Conservation (phyloP, 257 asterid genomes). For the Solanum microdontum region DNA sequence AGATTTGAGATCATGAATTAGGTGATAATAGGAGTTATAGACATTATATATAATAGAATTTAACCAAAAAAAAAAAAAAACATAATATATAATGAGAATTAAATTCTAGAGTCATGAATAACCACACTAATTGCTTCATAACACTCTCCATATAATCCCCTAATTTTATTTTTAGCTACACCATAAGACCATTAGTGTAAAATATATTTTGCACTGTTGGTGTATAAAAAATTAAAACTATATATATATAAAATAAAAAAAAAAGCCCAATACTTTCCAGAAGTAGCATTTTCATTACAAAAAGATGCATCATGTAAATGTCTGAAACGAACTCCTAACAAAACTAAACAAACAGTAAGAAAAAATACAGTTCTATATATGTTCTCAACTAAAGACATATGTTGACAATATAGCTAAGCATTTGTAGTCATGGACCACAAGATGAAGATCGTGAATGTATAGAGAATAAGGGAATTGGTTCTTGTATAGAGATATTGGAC, state of each 20-base stretch:
- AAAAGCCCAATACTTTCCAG: background rate
- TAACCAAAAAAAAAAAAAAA: background rate
- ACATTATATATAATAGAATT: background rate
- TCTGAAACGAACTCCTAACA: background rate
- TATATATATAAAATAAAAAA: background rate
- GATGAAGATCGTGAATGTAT: background rate
- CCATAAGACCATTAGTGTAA: background rate
- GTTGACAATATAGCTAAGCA: background rate
- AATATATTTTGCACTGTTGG: background rate
- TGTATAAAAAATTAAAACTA: background rate
- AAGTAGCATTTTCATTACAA: background rate
- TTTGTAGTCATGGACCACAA: conserved; percentile 4
- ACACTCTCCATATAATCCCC: background rate
- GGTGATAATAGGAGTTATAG: background rate
- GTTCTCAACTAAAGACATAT: background rate
- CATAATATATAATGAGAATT: background rate
- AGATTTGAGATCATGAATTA: background rate
- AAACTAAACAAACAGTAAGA: background rate
- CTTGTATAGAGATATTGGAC: background rate
- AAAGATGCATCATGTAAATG: background rate
- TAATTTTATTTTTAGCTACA: background rate
- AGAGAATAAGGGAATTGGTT: background rate
- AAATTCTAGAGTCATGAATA: background rate
- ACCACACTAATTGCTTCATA: background rate
- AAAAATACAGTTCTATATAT: background rate